phyloP scores from a whole-genome alignment of 2,329 filamentous ascomycete species.

The Paraconiothyrium sp. region DNA sequence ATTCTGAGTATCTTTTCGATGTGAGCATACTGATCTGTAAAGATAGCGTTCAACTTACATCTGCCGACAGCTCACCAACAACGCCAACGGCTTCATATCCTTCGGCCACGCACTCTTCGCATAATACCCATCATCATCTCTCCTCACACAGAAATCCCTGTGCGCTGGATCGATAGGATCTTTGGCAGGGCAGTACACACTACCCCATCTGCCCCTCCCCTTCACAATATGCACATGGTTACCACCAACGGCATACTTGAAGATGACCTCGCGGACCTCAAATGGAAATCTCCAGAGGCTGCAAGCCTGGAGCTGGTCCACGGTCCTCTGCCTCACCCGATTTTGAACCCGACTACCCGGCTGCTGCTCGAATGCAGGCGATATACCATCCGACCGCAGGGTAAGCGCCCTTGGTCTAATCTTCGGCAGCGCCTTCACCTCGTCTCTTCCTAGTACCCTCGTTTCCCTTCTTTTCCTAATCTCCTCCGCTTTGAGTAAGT shows the following conservation, averaged over 20 bases:
- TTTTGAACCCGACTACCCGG: not conserved
- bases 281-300: slow-evolving; percentile 13
- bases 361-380: not conserved
- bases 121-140: slow-evolving; percentile 10
- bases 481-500: not conserved
- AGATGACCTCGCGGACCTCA: slow-evolving; percentile 14
- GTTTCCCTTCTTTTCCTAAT: not conserved
- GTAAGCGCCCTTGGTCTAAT: slow-evolving; percentile 15
- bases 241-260: slow-evolving; percentile 16
- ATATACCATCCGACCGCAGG: not conserved
- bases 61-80: slow-evolving; percentile 16
- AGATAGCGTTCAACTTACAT: slow-evolving; percentile 11
- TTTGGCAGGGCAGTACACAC: slow-evolving; percentile 16
- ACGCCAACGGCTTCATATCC: slow-evolving; percentile 9
- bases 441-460: slow-evolving; percentile 2
- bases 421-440: not conserved
- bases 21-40: not conserved
- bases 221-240: slow-evolving; percentile 21
- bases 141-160: slow-evolving; percentile 14
- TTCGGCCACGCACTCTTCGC: slow-evolving; percentile 12
- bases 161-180: slow-evolving; percentile 4
- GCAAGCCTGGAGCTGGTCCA: slow-evolving; percentile 10
- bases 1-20: slow-evolving; percentile 18
- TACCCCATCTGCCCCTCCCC: slow-evolving; percentile 9
- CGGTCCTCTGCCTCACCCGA: not conserved